Evolutionary conservation across 441 rosid species (phyloP), one percentile per base, ranked within the genome.

Genomic region (Daphne laureola): DNA sequence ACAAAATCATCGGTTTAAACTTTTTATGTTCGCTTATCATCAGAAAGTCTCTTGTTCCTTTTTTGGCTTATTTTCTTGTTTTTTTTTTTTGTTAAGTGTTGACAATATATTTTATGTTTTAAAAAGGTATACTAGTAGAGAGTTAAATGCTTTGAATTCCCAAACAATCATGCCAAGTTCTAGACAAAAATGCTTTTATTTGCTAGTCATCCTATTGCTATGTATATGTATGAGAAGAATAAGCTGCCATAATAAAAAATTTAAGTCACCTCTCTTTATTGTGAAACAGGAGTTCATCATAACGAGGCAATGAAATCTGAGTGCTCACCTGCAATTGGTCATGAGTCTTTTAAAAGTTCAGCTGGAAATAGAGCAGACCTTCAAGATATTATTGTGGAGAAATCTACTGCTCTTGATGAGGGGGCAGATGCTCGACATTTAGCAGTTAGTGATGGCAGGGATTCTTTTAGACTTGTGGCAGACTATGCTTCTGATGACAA

Each of bases 401-500:
- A 59, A 25, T 67, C 50, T 36, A 48, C 55, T 45, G 3, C 18
- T 17, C 14, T 14, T 3, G 63, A 59, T 46, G 50, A 61, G 54
- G 56, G 25, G 51, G 51, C 51, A 49, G 49, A 17, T 45, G 35
- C 49, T n/a, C n/a, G 49, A 38, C 52, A 17, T 44, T 46, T 59
- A 17, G 58, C 59, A 17, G 61, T 55, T 67, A 64, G 52, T 58
- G 63, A 60, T 48, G 26, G 46, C 41, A 13, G 47, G 16, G 46
- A 51, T 17, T 57, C 68, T 56, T 68, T 78, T 66, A 74, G 71
- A 63, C 75, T 71, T 65, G 55, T 75, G 14, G 77, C 73, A 62
- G 71, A 66, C 49, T 74, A 75, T 77, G 73, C 69, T 67, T 78
- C 87, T 48, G 69, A 73, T 66, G 79, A 74, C 51, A 63, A 70